phyloP scores from a whole-genome alignment of 768 basidiomycete species.

The Boletus tomentosulus region DNA sequence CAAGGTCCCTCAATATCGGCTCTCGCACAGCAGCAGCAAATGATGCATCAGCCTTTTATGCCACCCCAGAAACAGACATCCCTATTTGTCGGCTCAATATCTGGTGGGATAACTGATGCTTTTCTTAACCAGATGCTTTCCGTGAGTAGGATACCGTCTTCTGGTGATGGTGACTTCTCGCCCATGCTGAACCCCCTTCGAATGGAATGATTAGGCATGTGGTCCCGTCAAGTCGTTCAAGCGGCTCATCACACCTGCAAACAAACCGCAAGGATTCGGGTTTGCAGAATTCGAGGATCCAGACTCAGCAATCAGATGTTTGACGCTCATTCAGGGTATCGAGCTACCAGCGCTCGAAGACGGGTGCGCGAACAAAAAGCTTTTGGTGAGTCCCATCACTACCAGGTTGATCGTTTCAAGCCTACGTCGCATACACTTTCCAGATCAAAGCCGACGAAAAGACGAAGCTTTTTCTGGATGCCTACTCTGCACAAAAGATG shows the following conservation, averaged over 20 bases:
- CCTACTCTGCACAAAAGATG: constrained; percentile 77
- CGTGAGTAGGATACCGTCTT: constrained; percentile 44
- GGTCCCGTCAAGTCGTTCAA: constrained; percentile 89
- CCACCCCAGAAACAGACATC: constrained; percentile 72
- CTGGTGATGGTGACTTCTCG: neutral
- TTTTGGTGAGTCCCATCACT: constrained; percentile 55
- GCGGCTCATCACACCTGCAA: constrained; percentile 85
- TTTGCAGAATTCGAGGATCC: constrained; percentile 97
- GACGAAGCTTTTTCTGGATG: constrained; percentile 82
- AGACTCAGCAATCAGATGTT: constrained; percentile 78
- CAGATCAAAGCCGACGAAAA: constrained; percentile 97
- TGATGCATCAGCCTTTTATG: constrained; percentile 54
- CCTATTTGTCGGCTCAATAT: constrained; percentile 93
- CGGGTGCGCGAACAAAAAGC: constrained; percentile 56
- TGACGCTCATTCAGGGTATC: constrained; percentile 58
- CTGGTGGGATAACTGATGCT: constrained; percentile 82
- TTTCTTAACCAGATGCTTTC: constrained; percentile 76
- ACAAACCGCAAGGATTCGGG: constrained; percentile 94
- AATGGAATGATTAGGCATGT: constrained; percentile 60
- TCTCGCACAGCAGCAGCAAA: constrained; percentile 81
- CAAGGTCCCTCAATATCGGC: constrained; percentile 91
- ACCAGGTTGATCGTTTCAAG: constrained; percentile 18
- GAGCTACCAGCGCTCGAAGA: constrained; percentile 61
- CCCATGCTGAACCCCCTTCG: neutral
- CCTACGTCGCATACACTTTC: constrained; percentile 35